These are phyloP conservation scores for Backusella parvicylindrica DNA, from an alignment of 192 early-diverging fungal genomes.

Conservation along the genomic window DNA sequence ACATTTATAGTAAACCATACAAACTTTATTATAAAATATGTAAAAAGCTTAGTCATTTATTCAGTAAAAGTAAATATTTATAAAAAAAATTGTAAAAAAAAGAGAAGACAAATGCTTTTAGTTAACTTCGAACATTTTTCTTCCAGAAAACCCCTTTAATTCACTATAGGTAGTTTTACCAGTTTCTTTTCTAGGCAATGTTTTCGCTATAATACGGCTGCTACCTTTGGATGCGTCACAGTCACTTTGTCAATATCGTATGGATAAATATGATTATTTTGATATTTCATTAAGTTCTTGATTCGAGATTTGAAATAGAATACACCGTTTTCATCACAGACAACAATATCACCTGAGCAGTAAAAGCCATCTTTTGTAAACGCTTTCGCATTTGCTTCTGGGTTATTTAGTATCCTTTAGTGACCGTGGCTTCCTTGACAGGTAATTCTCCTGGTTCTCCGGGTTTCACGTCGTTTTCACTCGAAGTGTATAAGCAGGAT, in stretches of 20 bases:
- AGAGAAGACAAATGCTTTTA: neutral
- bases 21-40: no score
- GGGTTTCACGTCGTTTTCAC: neutral
- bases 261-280: constrained; percentile 88
- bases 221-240: constrained; percentile 60
- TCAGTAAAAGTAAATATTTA: neutral
- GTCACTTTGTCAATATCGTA: constrained; percentile 74
- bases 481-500: neutral
- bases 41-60: no score
- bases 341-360: constrained; percentile 82
- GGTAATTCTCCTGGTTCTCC: constrained; percentile 69
- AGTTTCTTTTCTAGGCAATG: neutral
- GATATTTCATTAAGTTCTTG: constrained; percentile 86
- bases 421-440: constrained; percentile 76
- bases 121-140: neutral
- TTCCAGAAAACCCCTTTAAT: neutral
- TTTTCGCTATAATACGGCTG: neutral
- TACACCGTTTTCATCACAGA: constrained; percentile 70
- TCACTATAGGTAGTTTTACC: neutral
- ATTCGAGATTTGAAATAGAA: constrained; percentile 76
- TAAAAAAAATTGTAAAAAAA: neutral
- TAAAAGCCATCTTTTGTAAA: constrained; percentile 71
- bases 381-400: constrained; percentile 53
- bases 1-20: no score
- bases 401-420: constrained; percentile 72